phyloP scores from a whole-genome alignment of 768 basidiomycete species.

The Neoboletus magnificus region DNA sequence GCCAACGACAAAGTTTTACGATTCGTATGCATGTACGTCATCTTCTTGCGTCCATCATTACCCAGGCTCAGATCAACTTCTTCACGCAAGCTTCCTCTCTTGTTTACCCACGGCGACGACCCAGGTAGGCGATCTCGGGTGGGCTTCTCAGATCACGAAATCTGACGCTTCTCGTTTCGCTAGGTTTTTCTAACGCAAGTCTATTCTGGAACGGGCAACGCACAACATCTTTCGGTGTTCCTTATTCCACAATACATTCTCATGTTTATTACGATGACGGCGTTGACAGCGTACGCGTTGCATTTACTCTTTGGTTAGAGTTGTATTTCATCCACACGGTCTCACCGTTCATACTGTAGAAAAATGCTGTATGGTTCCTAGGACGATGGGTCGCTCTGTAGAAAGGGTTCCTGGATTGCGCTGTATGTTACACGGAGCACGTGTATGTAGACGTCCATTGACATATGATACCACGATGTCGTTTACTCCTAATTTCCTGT shows the following conservation, averaged over 20 bases:
- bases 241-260: constrained; percentile 55
- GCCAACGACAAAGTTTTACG: constrained; percentile 54
- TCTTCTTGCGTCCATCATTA: background rate
- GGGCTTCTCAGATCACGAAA: background rate
- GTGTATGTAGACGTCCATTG: background rate
- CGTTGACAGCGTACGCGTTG: constrained; percentile 37
- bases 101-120: constrained; percentile 61
- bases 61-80: background rate
- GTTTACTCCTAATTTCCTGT: background rate
- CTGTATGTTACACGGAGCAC: background rate
- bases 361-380: background rate
- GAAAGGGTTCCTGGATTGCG: background rate
- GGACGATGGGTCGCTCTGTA: background rate
- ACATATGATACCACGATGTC: background rate
- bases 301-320: constrained; percentile 33
- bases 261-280: constrained; percentile 38
- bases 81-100: constrained; percentile 47
- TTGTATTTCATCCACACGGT: background rate
- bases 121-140: constrained; percentile 38
- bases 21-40: constrained; percentile 65
- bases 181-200: constrained; percentile 65
- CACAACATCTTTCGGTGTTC: constrained; percentile 59
- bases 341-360: background rate
- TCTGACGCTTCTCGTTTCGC: background rate
- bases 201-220: constrained; percentile 61